Conservation (phyloP, 2,329 filamentous ascomycete species). For the Xylariaceae sp. region DNA sequence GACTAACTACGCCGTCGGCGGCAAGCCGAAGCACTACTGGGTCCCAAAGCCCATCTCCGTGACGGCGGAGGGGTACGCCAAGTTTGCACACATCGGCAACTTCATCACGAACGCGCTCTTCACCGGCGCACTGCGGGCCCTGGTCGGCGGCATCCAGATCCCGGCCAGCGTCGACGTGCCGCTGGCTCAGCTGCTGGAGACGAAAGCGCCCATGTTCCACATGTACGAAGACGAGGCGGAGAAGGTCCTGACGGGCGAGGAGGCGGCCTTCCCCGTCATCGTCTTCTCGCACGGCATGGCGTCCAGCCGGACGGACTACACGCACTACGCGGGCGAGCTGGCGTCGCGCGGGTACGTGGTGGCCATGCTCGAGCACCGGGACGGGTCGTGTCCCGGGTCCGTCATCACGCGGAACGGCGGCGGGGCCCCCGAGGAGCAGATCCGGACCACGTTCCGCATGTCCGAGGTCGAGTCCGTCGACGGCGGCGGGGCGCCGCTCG, state of each 20-base stretch:
- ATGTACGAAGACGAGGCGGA: conserved; percentile 14
- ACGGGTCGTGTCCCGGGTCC: conserved; percentile 42
- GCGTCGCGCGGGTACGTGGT: conserved; percentile 42
- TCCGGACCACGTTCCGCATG: conserved; percentile 28
- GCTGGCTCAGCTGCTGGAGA: conserved; percentile 19
- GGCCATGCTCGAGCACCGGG: conserved; percentile 44
- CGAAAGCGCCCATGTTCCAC: not conserved
- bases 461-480: conserved; percentile 29
- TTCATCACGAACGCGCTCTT: conserved; percentile 35
- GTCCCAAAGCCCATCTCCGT: conserved; percentile 35
- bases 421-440: conserved; percentile 20
- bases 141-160: conserved; percentile 38
- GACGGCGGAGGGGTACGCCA: conserved; percentile 39
- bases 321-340: conserved; percentile 41
- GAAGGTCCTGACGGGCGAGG: conserved; percentile 14
- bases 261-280: conserved; percentile 32
- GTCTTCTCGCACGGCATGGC: conserved; percentile 47
- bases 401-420: conserved; percentile 26
- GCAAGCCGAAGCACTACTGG: conserved; percentile 33
- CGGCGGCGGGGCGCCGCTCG: conserved; percentile 15
- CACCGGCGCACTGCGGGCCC: conserved; percentile 31
- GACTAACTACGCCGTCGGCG: conserved; percentile 19
- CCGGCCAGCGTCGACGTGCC: conserved; percentile 41
- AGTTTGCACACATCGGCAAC: conserved; percentile 35
- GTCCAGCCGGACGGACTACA: conserved; percentile 43